Percentiles rank a stretch among this genome's conserved stretches.
Evolutionary conservation across 768 basidiomycete species (phyloP).

Genomic region (Mycena indigotica): DNA sequence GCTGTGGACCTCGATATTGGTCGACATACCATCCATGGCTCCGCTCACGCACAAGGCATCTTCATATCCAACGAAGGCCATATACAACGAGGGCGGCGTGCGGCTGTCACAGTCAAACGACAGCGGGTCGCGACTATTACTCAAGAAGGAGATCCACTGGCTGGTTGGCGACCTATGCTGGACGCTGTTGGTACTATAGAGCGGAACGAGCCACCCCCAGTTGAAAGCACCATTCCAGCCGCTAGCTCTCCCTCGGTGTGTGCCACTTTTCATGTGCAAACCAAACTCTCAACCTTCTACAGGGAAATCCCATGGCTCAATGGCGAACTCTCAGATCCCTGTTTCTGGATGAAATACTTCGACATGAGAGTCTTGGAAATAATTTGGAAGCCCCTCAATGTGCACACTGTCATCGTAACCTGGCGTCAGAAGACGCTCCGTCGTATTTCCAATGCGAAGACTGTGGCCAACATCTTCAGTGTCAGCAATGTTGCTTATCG

Average conservation of each 20-base stretch:
- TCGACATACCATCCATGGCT: too few species aligned
- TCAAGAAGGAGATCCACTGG: background rate
- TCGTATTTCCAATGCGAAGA: background rate
- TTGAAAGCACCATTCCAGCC: conserved; percentile 1
- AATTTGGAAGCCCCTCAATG: background rate
- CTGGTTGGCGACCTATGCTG: background rate
- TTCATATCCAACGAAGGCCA: background rate
- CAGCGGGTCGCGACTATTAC: background rate
- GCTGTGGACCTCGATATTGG: background rate
- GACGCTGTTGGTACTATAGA: background rate
- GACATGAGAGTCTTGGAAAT: conserved; percentile 7
- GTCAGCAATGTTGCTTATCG: background rate
- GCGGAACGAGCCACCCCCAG: too few species aligned
- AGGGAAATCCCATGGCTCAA: conserved; percentile 9
- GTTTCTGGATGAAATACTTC: conserved; percentile 7
- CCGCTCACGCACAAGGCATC: background rate
- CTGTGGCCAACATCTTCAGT: conserved; percentile 4
- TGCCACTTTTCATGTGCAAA: background rate
- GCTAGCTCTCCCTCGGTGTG: background rate
- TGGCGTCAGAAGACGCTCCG: background rate
- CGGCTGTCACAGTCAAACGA: background rate
- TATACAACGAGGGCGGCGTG: too few species aligned
- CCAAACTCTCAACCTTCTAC: too few species aligned
- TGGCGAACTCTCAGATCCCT: conserved; percentile 1
- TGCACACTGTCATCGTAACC: background rate